Conservation (phyloP, 257 asterid genomes). For the Solanum chilense region DNA sequence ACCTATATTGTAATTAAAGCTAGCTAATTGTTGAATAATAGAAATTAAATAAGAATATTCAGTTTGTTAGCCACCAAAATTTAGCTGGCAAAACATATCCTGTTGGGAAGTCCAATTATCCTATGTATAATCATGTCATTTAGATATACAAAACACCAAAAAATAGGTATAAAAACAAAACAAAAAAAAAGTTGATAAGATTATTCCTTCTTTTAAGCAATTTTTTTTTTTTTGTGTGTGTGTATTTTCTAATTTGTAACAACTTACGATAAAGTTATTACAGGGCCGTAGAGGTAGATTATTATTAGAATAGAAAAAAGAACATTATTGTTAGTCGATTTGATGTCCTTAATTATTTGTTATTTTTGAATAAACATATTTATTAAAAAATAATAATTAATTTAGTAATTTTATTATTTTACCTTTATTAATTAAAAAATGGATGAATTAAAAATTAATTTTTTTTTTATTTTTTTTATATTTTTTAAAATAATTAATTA, state of each 20-base stretch:
- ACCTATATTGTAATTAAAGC: not conserved
- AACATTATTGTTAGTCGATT: not conserved
- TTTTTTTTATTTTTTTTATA: no score
- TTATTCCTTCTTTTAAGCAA: not conserved
- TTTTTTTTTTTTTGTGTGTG: not conserved
- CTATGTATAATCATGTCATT: not conserved
- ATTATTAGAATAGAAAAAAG: not conserved
- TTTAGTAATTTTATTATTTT: no score
- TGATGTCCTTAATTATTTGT: no score
- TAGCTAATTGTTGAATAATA: not conserved
- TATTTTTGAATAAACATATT: no score
- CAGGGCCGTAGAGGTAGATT: not conserved
- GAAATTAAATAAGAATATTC: not conserved
- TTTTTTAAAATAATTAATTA: no score
- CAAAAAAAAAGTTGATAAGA: not conserved
- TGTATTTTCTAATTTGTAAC: not conserved
- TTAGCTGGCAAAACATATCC: constrained; percentile 1
- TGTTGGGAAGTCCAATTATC: not conserved
- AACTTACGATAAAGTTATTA: not conserved
- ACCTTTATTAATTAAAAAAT: no score
- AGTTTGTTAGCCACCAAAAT: not conserved
- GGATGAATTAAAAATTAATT: no score
- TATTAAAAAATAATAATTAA: no score
- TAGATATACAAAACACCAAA: not conserved
- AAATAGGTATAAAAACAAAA: not conserved